Evolutionary conservation across 2,329 filamentous ascomycete genomes (phyloP).

Genomic region (Colletotrichum gloeosporioides): DNA sequence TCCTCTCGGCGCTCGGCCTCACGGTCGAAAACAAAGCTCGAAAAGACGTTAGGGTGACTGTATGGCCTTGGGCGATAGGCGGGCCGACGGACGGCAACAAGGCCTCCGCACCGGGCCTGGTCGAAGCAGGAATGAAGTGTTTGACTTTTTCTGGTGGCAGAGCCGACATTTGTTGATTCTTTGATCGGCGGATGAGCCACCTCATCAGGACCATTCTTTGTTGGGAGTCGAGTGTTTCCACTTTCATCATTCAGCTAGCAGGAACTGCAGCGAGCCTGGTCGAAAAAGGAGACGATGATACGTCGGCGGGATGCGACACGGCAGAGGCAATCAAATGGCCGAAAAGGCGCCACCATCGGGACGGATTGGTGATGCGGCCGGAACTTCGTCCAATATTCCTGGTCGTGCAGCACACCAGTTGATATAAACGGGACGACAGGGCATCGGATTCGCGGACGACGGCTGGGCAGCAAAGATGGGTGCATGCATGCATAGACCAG

Average conservation of each 20-base stretch:
- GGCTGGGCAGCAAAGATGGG: not conserved
- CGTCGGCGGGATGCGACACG: not conserved
- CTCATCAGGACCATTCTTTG: not conserved
- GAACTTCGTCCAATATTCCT: not conserved
- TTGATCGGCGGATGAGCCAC: not conserved
- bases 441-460: not conserved
- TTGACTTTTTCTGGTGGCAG: not conserved
- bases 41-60: not conserved
- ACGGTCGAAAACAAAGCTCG: not conserved
- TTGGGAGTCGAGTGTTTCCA: not conserved
- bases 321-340: not conserved
- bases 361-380: not conserved
- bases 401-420: not conserved
- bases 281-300: not conserved
- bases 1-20: not conserved
- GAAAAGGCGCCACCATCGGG: conserved; percentile 4
- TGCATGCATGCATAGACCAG: not conserved
- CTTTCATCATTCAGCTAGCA: not conserved
- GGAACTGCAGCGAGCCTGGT: not conserved
- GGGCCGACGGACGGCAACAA: not conserved
- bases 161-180: not conserved
- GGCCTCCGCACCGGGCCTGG: not conserved
- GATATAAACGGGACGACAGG: not conserved
- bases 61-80: not conserved
- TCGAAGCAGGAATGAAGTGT: not conserved